Evolutionary conservation across 768 basidiomycete species (phyloP).

Genomic region (Mycena galericulata): DNA sequence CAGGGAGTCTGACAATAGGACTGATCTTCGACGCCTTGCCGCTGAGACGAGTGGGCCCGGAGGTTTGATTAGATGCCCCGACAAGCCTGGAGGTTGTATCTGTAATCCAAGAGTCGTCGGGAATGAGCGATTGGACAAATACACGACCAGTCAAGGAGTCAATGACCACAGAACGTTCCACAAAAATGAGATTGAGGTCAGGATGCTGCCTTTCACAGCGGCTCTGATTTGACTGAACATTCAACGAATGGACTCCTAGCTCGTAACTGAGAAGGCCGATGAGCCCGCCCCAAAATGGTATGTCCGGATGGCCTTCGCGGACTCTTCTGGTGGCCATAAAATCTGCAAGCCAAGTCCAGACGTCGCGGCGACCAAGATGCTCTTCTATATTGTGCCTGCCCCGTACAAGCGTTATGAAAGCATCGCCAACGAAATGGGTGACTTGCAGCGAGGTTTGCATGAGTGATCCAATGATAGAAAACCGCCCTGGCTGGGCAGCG

Average conservation of each 20-base stretch:
- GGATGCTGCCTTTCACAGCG: slow-evolving; percentile 58
- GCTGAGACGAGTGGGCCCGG: slow-evolving; percentile 18
- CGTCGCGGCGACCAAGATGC: slow-evolving; percentile 60
- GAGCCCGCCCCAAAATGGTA: slow-evolving; percentile 89
- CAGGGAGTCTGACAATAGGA: slow-evolving; percentile 62
- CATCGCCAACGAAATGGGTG: slow-evolving; percentile 66
- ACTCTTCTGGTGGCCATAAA: slow-evolving; percentile 72
- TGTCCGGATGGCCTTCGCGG: slow-evolving; percentile 58
- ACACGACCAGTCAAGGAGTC: slow-evolving; percentile 63
- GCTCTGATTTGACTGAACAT: slow-evolving; percentile 51
- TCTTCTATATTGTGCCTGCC: slow-evolving; percentile 51
- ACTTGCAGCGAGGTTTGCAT: slow-evolving; percentile 66
- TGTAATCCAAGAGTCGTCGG: slow-evolving; percentile 73
- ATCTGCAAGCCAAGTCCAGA: slow-evolving; percentile 82
- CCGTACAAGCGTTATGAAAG: slow-evolving; percentile 57
- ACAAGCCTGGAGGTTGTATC: slow-evolving; percentile 51
- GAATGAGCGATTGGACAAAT: slow-evolving; percentile 74
- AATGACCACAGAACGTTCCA: slow-evolving; percentile 82
- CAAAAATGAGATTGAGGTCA: slow-evolving; percentile 81
- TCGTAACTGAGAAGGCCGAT: slow-evolving; percentile 86
- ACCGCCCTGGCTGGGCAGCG: slow-evolving; percentile 79
- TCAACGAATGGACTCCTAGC: slow-evolving; percentile 71
- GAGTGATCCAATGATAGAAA: slow-evolving; percentile 78
- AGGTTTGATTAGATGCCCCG: slow-evolving; percentile 29
- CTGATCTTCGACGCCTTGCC: slow-evolving; percentile 14